Base-by-base conservation (phyloP, 1,139 yeast species). In the Ogataea hybrid region DNA sequence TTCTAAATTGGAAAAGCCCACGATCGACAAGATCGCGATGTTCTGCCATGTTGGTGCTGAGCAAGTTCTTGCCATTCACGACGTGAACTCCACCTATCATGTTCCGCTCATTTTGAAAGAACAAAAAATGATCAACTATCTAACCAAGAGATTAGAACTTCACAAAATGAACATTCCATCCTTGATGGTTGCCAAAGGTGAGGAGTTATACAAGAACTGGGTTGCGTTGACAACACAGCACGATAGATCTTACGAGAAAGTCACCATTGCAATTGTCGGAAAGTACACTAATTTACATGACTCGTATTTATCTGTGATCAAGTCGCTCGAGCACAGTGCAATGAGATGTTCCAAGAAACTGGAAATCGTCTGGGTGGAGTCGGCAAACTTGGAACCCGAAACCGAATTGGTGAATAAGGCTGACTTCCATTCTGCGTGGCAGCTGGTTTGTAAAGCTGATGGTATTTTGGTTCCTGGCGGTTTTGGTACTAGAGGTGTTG, bases 401-500 rank as follows among this genome's bases (percentile, higher is more conserved):
- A 71, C 81, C 42, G 81, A 81, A 61, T 69, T 68, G 28, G 60
- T 69, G 33, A 78, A 82, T 58, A 84, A 89, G 68, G 79, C 84
- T 44, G 78, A 79, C 57, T 90, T 85, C 71, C 96, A 92, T 67
- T 83, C 84, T 63, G 96, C 97, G 43, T 94, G 98, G 99, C 94
- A 88, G 59, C 73, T 77, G 55, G 82, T 94, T 53, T 88, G 96
- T 64, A 81, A 86, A 58, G 96, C 98, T 18, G 96, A 94, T 65
- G 98, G 98, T 67, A 86, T 94, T 52, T 76, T 94, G 50, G 96
- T 94, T 45, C 98, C 99, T 31, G 99, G 99, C 61, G 99, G 99
- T 2, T 94, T 94, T 62, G 99, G 99, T 49, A 70, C 81, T 42
- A 84, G 98, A 67, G 99, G 99, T 68, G 88, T 89, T 49, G 97